A percentile compares a stretch with the other conserved stretches of the same genome.
These are phyloP conservation scores for Rhynchosporium graminicola DNA, from an alignment of 2,329 filamentous ascomycete species.

Conservation along the genomic window DNA sequence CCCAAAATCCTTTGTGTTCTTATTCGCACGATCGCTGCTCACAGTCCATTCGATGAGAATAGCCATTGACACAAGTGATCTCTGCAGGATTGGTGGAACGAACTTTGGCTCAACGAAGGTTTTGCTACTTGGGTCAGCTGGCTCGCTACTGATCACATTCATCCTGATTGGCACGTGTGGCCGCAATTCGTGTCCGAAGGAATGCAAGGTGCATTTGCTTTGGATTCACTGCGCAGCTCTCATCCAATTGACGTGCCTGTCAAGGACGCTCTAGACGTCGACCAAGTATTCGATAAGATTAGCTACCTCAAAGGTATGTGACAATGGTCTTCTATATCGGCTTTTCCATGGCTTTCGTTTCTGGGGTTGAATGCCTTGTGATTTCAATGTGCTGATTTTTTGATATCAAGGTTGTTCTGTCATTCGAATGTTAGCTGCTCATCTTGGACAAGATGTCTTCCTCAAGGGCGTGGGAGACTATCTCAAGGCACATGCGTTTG, in stretches of 20 bases:
- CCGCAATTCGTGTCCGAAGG: constrained; percentile 95
- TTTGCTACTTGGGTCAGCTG: constrained; percentile 99
- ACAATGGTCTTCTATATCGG: background rate
- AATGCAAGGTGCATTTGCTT: constrained; percentile 85
- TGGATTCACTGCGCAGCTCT: constrained; percentile 87
- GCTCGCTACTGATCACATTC: constrained; percentile 73
- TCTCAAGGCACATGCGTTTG: constrained; percentile 83
- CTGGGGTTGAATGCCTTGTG: background rate
- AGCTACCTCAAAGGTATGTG: constrained; percentile 78
- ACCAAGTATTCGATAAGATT: constrained; percentile 97
- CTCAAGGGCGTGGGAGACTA: constrained; percentile 88
- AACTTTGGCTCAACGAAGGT: constrained; percentile 84
- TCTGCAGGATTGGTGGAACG: constrained; percentile 72
- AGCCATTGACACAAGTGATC: background rate
- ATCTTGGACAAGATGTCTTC: constrained; percentile 86
- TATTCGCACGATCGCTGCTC: background rate
- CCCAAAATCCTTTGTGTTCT: background rate
- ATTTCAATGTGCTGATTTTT: background rate
- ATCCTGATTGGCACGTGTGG: constrained; percentile 98
- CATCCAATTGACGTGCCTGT: constrained; percentile 97
- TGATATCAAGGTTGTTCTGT: constrained; percentile 69
- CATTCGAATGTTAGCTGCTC: constrained; percentile 91
- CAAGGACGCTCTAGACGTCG: constrained; percentile 88
- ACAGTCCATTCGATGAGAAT: background rate
- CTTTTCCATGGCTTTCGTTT: too few relatives aligned